phyloP scores from a whole-genome alignment of 768 basidiomycete genomes.

The Collybia nuda region DNA sequence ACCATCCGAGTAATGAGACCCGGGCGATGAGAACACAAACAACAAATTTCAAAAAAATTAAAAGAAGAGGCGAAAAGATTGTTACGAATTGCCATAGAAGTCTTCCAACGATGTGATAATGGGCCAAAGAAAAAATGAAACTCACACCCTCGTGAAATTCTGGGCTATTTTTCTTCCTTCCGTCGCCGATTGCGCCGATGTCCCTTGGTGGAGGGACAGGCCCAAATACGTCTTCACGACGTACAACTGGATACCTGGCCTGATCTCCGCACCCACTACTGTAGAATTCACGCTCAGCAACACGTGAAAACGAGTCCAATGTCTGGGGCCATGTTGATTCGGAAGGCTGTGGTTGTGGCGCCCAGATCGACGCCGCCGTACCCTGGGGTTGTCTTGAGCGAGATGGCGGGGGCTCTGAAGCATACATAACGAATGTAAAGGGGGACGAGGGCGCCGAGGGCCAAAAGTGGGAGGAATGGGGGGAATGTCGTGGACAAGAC shows the following conservation, averaged over 20 bases:
- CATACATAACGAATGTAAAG: slow-evolving; percentile 27
- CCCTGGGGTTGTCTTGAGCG: slow-evolving; percentile 38
- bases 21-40: too few species aligned
- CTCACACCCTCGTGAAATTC: slow-evolving; percentile 56
- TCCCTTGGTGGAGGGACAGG: slow-evolving; percentile 45
- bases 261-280: slow-evolving; percentile 20
- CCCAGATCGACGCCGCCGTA: slow-evolving; percentile 71
- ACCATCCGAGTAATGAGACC: too few species aligned
- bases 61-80: too few species aligned
- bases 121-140: slow-evolving; percentile 14
- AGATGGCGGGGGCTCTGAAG: slow-evolving; percentile 31
- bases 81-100: too few species aligned
- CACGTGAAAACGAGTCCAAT: slow-evolving; percentile 59
- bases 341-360: slow-evolving; percentile 72
- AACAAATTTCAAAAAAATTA: too few species aligned
- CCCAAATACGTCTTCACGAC: slow-evolving; percentile 68
- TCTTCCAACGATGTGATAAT: slow-evolving; percentile 2
- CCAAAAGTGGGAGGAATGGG: slow-evolving; percentile 3
- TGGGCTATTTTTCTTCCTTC: slow-evolving; percentile 62
- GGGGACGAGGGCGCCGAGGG: slow-evolving; percentile 1
- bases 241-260: slow-evolving; percentile 28
- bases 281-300: slow-evolving; percentile 41
- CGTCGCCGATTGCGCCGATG: slow-evolving; percentile 80
- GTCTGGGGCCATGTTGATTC: slow-evolving; percentile 69
- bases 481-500: slow-evolving; percentile 41